Base-by-base conservation (phyloP, 139 green algal genomes). In the Chlamydomonas sp. region DNA sequence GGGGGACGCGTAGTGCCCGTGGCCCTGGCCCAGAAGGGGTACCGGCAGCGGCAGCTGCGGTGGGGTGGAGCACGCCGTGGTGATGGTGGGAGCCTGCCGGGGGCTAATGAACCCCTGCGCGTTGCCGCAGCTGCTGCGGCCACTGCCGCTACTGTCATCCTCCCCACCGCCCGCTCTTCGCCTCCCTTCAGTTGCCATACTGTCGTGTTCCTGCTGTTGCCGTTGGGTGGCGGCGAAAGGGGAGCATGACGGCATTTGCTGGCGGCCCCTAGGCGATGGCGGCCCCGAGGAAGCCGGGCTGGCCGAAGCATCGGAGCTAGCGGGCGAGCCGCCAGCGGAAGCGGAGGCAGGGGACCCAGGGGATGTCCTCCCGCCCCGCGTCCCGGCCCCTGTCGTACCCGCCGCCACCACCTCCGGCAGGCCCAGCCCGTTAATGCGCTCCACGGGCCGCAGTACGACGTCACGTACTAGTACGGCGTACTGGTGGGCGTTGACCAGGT, bases 401-500 rank as follows among this genome's bases (percentile, higher is more conserved):
- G 63, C 60, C 1, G 63, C 73, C 20, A 49, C 8, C 64, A 85
- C 4, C 66, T 66, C 79, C 12, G 79, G 79, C 67, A 79, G 58
- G 20, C 82, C 82, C 3, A 86, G n/a, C 7, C 18, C 59, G 58
- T 79, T 79, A 72, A 74, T 78, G 9, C 72, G 16, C 82, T 87
- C 82, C 82, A 87, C 60, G 9, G 82, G 72, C 16, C 62, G 83
- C 63, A 88, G 83, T 63, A 81, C 74, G 2, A 88, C 83, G 20
- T 88, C 83, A 6, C 74, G 73, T 5, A 88, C 83, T 6, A 88
- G 83, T 31, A 88, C 83, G 14, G 83, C 83, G 57, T 88, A 88
- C 58, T 81, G 74, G 63, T 88, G 83, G 31, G 61, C 78, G 63
- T 81, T 82, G 62, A 88, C 83, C 83, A 88, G 75, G 63, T 81